A percentile compares a stretch with the other conserved stretches of the same genome.
These are phyloP conservation scores for Saccharomycopsis guyanensis DNA, from an alignment of 805 yeast genomes.

Conservation along the genomic window DNA sequence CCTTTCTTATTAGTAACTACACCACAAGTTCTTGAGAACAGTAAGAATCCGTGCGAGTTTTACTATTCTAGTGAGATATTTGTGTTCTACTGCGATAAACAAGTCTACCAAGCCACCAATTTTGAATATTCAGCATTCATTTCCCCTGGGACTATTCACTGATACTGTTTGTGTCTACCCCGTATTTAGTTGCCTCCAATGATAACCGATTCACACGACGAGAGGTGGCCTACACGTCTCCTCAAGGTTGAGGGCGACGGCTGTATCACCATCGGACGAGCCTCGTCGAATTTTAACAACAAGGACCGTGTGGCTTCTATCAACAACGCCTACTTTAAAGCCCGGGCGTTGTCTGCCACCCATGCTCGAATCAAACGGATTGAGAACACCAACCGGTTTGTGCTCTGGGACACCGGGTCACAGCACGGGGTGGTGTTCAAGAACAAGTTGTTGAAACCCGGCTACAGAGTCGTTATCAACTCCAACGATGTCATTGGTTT, in stretches of 20 bases:
- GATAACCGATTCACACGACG: not conserved
- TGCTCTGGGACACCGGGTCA: constrained; percentile 20
- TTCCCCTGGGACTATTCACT: too few relatives aligned
- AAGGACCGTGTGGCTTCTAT: not conserved
- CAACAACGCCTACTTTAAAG: constrained; percentile 17
- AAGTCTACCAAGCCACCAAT: too few relatives aligned
- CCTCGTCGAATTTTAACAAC: constrained; percentile 3
- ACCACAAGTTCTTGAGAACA: too few relatives aligned
- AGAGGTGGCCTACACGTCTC: constrained; percentile 17
- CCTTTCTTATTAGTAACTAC: too few relatives aligned
- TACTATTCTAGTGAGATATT: too few relatives aligned
- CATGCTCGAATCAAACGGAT: constrained; percentile 13
- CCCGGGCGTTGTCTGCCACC: constrained; percentile 17
- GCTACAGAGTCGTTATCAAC: constrained; percentile 10
- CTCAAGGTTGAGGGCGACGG: constrained; percentile 7
- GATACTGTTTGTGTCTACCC: too few relatives aligned
- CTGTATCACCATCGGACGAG: constrained; percentile 12
- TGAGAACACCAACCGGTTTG: constrained; percentile 1
- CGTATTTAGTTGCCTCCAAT: not conserved
- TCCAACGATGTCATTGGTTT: constrained; percentile 15
- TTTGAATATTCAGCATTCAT: too few relatives aligned
- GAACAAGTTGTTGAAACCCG: constrained; percentile 15
- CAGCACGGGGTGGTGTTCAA: constrained; percentile 20
- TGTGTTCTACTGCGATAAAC: too few relatives aligned
- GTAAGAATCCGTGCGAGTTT: too few relatives aligned